Evolutionary conservation across 305 asterid genomes (phyloP), one percentile per base, ranked within the genome.

Genomic region (Plantago rigida): DNA sequence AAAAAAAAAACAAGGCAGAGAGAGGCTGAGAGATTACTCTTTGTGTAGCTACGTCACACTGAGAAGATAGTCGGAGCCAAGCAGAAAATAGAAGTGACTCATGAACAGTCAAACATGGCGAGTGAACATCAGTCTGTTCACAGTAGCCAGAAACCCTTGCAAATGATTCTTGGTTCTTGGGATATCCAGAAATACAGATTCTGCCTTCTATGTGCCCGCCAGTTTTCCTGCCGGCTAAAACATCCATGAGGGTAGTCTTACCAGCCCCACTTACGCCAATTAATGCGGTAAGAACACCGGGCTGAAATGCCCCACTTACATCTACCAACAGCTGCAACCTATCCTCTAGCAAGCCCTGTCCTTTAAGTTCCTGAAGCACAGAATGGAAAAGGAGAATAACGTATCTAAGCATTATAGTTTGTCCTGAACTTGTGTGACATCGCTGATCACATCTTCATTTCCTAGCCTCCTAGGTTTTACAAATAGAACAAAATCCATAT

Each of bases 241-340:
- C 96, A 74, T 88, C 96, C 96, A 88, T 88, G 57, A 88, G 87
- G 52, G 96, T 88, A 34, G 95, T 88, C 77, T 88, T 88, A 17
- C 96, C 96, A 48, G 96, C 96, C 66, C 96, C 96, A 56, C 96
- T 88, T n/a, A 86, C 96, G 44, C 96, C 96, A 41, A 88, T 82
- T 68, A 88, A 73, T 59, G 96, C 96, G 42, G 96, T 88, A 51
- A 88, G 91, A 59, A 88, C 82, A 8, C 95, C 91, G 0, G 96
- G 96, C 58, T 72, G 80, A 62, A 88, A 86, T 63, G 91, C 91
- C 54, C 96, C 96, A 8, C 91, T 84, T 34, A 88, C 83, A 62
- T 82, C 73, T 28, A 65, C 83, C 63, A 85, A 76, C 55, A 85
- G 74, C 78, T 79, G 88, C 65, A 85, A 60, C 68, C 67, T 81